phyloP scores from a whole-genome alignment of 1,139 yeast species.

The Yamadazyma spencermartinsiae region DNA sequence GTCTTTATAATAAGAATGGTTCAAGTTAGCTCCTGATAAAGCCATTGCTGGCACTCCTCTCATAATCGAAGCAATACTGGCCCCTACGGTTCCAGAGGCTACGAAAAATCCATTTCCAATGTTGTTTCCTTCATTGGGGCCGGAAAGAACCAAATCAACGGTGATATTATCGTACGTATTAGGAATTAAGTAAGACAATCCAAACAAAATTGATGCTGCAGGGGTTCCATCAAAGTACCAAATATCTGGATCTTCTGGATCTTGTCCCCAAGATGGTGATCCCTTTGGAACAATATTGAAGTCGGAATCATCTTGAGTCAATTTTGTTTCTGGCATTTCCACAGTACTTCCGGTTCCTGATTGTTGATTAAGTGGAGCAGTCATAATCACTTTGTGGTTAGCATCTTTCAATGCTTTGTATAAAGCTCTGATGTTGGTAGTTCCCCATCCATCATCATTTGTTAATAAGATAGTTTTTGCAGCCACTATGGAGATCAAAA shows the following conservation, averaged over 20 bases:
- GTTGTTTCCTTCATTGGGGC: conserved; percentile 46
- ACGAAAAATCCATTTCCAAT: conserved; percentile 38
- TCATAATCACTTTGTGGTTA: conserved; percentile 52
- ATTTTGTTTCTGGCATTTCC: conserved; percentile 37
- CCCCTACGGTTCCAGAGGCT: conserved; percentile 43
- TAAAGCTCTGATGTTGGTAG: conserved; percentile 58
- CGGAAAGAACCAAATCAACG: conserved; percentile 42
- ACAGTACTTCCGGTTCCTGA: conserved; percentile 58
- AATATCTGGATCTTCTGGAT: conserved; percentile 36
- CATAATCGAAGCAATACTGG: conserved; percentile 38
- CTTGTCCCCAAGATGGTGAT: conserved; percentile 46
- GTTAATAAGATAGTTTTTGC: conserved; percentile 46
- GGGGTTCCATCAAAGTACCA: conserved; percentile 51
- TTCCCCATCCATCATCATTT: conserved; percentile 58
- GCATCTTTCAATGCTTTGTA: conserved; percentile 52
- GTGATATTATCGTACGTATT: conserved; percentile 27
- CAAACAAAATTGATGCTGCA: conserved; percentile 42
- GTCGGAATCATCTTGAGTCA: conserved; percentile 39
- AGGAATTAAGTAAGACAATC: conserved; percentile 38
- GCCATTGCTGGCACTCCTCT: conserved; percentile 42
- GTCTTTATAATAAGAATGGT: conserved; percentile 40
- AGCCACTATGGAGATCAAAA: conserved; percentile 9
- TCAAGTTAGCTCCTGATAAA: conserved; percentile 39
- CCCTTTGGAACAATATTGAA: conserved; percentile 38
- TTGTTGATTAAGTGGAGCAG: conserved; percentile 56